Evolutionary conservation across 176 grass and related monocot species (phyloP).

Genomic region (Coix lacrymajobi): DNA sequence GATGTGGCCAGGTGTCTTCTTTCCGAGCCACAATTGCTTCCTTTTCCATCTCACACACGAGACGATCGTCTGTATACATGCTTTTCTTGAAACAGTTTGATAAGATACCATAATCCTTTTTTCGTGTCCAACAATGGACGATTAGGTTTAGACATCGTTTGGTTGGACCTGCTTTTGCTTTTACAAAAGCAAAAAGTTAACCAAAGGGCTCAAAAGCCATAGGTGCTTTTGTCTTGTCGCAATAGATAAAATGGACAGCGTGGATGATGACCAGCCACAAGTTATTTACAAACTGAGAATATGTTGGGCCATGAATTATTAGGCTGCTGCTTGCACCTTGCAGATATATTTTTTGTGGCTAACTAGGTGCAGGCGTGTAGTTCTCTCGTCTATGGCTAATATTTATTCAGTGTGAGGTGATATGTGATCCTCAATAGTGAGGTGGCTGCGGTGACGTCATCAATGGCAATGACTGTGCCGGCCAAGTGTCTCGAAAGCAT

Average conservation of each 20-base stretch:
- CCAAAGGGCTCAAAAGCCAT: no score
- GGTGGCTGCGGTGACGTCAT: not conserved
- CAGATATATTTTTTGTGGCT: not conserved
- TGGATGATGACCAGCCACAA: conserved; percentile 28
- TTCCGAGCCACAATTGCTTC: conserved; percentile 31
- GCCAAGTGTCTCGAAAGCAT: not conserved
- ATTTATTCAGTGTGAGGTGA: not conserved
- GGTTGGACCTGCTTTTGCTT: no score
- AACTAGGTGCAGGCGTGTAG: not conserved
- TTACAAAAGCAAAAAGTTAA: no score
- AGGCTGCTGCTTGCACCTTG: not conserved
- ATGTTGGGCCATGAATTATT: not conserved
- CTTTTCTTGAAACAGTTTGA: no score
- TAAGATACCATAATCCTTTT: not conserved
- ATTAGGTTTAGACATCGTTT: no score
- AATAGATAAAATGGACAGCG: conserved; percentile 26
- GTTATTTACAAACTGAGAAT: not conserved
- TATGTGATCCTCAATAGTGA: not conserved
- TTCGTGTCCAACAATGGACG: not conserved
- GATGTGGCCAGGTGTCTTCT: conserved; percentile 31
- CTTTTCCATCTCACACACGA: not conserved
- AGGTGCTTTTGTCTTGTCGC: no score
- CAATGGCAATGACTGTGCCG: not conserved
- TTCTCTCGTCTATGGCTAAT: no score
- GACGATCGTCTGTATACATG: not conserved